Conservation (phyloP, 129 eudicot genomes). For the Kitagawia praeruptora region DNA sequence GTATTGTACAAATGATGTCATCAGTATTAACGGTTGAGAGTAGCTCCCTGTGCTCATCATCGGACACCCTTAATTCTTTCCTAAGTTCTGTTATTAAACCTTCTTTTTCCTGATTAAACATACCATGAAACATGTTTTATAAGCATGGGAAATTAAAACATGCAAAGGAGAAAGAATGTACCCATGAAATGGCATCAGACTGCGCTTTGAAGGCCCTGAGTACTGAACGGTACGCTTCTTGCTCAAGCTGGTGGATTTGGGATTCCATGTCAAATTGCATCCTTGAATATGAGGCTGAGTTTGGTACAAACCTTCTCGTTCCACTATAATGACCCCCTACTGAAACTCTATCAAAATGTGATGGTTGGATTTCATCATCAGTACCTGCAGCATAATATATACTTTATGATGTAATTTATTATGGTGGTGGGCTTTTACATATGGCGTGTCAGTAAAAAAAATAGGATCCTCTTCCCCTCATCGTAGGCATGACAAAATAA, state of each 20-base stretch:
- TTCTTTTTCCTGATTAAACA: constrained; percentile 73
- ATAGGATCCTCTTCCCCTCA: neutral
- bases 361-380: constrained; percentile 83
- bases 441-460: neutral
- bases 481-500: neutral
- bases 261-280: constrained; percentile 86
- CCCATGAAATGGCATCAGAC: constrained; percentile 89
- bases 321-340: constrained; percentile 75
- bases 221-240: constrained; percentile 73
- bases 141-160: constrained; percentile 11
- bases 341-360: constrained; percentile 74
- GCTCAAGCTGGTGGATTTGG: constrained; percentile 78
- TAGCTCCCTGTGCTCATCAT: constrained; percentile 89
- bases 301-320: constrained; percentile 63
- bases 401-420: neutral
- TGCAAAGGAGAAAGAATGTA: constrained; percentile 20
- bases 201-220: constrained; percentile 83
- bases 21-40: constrained; percentile 68
- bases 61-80: constrained; percentile 77
- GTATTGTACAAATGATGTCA: constrained; percentile 50
- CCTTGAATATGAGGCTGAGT: constrained; percentile 49
- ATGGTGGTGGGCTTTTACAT: neutral
- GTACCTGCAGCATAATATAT: constrained; percentile 44
- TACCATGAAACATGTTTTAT: constrained; percentile 20
- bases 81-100: constrained; percentile 83